phyloP scores from a whole-genome alignment of 768 basidiomycete species.

The Lactarius sp. region DNA sequence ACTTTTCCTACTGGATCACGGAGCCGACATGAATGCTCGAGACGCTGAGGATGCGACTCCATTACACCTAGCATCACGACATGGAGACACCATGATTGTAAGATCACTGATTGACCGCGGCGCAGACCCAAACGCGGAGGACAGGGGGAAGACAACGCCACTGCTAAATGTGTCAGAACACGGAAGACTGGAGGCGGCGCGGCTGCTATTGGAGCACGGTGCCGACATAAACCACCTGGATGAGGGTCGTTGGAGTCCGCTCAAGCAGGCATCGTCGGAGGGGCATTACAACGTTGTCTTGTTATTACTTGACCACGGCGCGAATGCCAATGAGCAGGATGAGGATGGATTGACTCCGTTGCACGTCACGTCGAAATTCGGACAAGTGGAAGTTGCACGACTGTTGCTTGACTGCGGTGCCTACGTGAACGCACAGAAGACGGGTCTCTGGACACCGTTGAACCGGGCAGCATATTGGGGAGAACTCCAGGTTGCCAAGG shows the following conservation, averaged over 20 bases:
- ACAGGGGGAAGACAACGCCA: neutral
- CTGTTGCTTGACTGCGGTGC: neutral
- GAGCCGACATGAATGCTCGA: neutral
- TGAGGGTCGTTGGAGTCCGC: neutral
- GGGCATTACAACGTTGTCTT: neutral
- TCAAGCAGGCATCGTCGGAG: neutral
- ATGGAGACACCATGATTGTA: too few relatives aligned
- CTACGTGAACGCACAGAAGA: neutral
- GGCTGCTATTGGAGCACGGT: neutral
- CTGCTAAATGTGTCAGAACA: neutral
- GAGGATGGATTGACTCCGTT: neutral
- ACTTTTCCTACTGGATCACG: neutral
- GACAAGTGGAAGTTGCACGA: neutral
- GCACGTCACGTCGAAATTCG: neutral
- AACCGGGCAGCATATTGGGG: neutral
- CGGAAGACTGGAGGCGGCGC: neutral
- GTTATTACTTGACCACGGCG: neutral
- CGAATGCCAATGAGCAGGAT: neutral
- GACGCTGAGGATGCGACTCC: neutral
- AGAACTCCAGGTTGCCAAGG: too few relatives aligned
- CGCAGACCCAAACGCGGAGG: too few relatives aligned
- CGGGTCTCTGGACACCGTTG: neutral
- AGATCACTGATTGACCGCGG: too few relatives aligned
- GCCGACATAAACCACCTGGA: neutral
- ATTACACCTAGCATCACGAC: neutral